phyloP scores from a whole-genome alignment of 1,139 yeast species.

The Blastobotrys ciferrii region DNA sequence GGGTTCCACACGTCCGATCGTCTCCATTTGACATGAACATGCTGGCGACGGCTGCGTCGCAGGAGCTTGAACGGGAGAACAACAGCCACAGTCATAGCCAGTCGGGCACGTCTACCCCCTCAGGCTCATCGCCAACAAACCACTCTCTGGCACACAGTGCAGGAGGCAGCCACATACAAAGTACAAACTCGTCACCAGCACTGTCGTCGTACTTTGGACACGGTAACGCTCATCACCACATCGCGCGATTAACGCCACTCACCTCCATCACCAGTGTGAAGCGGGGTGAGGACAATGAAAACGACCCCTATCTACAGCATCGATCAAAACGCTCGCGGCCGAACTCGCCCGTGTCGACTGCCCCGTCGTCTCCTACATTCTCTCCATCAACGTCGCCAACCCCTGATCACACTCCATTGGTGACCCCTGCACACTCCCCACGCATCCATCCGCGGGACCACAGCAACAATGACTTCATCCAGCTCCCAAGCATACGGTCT shows the following conservation, averaged over 20 bases:
- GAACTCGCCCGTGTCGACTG: constrained; percentile 70
- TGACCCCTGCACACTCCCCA: constrained; percentile 60
- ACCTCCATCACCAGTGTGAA: constrained; percentile 33
- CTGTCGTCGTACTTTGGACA: constrained; percentile 54
- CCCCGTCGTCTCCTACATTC: constrained; percentile 53
- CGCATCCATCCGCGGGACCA: constrained; percentile 43
- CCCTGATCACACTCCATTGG: constrained; percentile 56
- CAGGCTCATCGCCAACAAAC: constrained; percentile 16
- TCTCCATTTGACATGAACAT: constrained; percentile 65
- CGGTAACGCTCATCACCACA: constrained; percentile 37
- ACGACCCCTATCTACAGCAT: constrained; percentile 48
- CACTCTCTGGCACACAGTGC: constrained; percentile 8
- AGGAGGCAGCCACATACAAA: constrained; percentile 38
- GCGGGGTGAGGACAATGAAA: constrained; percentile 39
- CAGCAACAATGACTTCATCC: constrained; percentile 32
- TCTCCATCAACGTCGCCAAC: constrained; percentile 44
- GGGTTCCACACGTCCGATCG: constrained; percentile 28
- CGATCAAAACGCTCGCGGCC: constrained; percentile 71
- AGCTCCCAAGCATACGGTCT: constrained; percentile 41
- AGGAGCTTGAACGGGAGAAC: constrained; percentile 58
- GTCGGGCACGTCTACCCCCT: constrained; percentile 13
- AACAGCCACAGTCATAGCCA: not conserved
- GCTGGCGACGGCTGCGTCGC: constrained; percentile 78
- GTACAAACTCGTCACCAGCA: constrained; percentile 62
- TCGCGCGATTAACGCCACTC: constrained; percentile 57